Base-by-base conservation (phyloP, 2,329 filamentous ascomycete genomes). In the Stagonosporopsis cucurbitacearum region DNA sequence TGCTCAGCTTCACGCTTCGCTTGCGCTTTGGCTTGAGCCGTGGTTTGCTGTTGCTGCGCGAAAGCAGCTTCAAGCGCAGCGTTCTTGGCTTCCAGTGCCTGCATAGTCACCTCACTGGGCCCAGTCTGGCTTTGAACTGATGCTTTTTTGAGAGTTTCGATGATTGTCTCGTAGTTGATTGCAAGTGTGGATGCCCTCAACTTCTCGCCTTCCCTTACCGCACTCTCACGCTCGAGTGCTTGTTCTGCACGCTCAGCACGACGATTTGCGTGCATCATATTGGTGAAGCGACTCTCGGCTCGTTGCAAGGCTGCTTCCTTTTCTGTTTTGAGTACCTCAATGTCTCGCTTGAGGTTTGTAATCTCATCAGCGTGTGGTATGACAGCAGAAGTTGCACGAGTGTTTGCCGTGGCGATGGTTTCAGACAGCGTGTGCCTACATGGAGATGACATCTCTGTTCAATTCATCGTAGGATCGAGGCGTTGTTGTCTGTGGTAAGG, bases 231-330 rank as follows among this genome's bases (percentile, higher is more conserved):
- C 15, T 19, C 25, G 3, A 46, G 30, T 4, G 42, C 42, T 33
- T 26, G 25, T 22, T 51, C 47, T 30, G 47, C 32, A 12, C 48
- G 53, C 32, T 56, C 53, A 6, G 54, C 54, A 20, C 35, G 49
- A 11, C 49, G 54, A 19, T 43, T 36, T 17, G 48, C 44, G 19
- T 48, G 44, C 33, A 40, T 40, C 43, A 52, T 35, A 1, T 52
- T 26, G 11, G 7, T 28, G 28, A 49, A 28, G 9, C 49, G 54
- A 11, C 22, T 39, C 5, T 20, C 20, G n/a, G 54, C 48, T 33
- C 54, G 43, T 13, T 45, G 19, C 11, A 37, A n/a, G 3, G 49
- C 30, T 19, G 23, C 22, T 0, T 44, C 39, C 9, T 19, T 47
- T 17, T 49, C 44, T 1, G 9, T 36, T 19, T 30, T 36, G 12